A percentile compares a stretch with the other conserved stretches of the same genome.
Conservation (phyloP, 805 yeast genomes). For the Cyberlindnera veronae region DNA sequence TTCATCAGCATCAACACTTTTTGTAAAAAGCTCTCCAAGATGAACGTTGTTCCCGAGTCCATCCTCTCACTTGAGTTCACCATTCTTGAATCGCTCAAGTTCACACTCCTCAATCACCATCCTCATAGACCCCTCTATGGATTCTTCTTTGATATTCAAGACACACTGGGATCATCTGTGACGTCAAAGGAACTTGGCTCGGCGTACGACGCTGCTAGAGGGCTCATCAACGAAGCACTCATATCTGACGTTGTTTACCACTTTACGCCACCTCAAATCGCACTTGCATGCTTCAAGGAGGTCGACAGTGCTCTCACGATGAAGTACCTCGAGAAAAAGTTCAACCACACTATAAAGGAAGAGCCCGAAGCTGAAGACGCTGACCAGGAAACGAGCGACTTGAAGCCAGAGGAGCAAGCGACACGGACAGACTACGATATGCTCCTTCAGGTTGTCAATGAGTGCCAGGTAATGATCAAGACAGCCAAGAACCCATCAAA, state of each 20-base stretch:
- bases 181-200: slow-evolving; percentile 59
- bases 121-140: slow-evolving; percentile 92
- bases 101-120: slow-evolving; percentile 83
- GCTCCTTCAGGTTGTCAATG: slow-evolving; percentile 41
- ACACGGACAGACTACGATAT: slow-evolving; percentile 33
- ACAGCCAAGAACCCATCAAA: slow-evolving; percentile 43
- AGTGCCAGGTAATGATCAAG: slow-evolving; percentile 47
- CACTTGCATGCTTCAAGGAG: slow-evolving; percentile 76
- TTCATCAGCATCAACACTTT: slow-evolving; percentile 83
- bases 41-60: slow-evolving; percentile 53
- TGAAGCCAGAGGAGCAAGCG: slow-evolving; percentile 7
- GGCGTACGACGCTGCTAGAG: slow-evolving; percentile 68
- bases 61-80: slow-evolving; percentile 78
- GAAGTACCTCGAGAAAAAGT: slow-evolving; percentile 64
- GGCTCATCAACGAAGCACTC: slow-evolving; percentile 61
- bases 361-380: slow-evolving; percentile 16
- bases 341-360: slow-evolving; percentile 26
- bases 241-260: slow-evolving; percentile 73
- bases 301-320: slow-evolving; percentile 61
- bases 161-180: slow-evolving; percentile 36
- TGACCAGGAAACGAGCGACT: slow-evolving; percentile 13
- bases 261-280: slow-evolving; percentile 94
- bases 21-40: slow-evolving; percentile 61
- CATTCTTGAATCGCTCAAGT: slow-evolving; percentile 67
- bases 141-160: slow-evolving; percentile 86